Evolutionary conservation across 1,139 yeast species (phyloP).

Genomic region (Geotrichum reessii): DNA sequence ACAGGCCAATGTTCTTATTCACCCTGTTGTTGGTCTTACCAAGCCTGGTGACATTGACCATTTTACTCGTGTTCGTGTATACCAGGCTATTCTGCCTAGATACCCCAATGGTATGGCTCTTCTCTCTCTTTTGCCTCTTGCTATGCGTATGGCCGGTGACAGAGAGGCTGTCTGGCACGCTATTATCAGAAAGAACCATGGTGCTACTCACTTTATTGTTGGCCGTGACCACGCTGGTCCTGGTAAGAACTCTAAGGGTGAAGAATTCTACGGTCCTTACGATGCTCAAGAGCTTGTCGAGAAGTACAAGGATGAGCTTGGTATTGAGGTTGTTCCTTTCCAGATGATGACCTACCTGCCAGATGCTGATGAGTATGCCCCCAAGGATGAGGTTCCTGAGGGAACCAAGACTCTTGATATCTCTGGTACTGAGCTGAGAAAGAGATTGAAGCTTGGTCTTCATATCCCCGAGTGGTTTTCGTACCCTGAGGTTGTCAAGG

Average conservation of each 20-base stretch:
- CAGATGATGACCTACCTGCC: slow-evolving; percentile 96
- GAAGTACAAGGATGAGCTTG: slow-evolving; percentile 66
- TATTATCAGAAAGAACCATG: slow-evolving; percentile 90
- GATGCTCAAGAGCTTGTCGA: slow-evolving; percentile 92
- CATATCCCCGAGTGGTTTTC: slow-evolving; percentile 96
- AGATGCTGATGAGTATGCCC: slow-evolving; percentile 91
- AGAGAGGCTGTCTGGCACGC: slow-evolving; percentile 99
- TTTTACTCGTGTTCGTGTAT: slow-evolving; percentile 93
- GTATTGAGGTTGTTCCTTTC: slow-evolving; percentile 89
- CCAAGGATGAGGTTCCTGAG: slow-evolving; percentile 82
- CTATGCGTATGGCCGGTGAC: slow-evolving; percentile 99
- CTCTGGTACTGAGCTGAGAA: slow-evolving; percentile 92
- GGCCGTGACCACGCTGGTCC: slow-evolving; percentile 99
- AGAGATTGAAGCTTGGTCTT: slow-evolving; percentile 77
- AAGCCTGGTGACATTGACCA: slow-evolving; percentile 98
- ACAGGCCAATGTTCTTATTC: slow-evolving; percentile 77
- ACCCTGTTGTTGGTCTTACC: slow-evolving; percentile 95
- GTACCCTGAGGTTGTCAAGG: slow-evolving; percentile 90
- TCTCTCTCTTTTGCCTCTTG: slow-evolving; percentile 81
- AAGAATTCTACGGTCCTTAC: slow-evolving; percentile 92
- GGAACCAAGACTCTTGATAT: slow-evolving; percentile 82
- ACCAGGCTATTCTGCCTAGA: slow-evolving; percentile 83
- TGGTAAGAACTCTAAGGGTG: slow-evolving; percentile 88
- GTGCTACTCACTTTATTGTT: slow-evolving; percentile 94
- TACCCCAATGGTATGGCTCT: slow-evolving; percentile 93